Evolutionary conservation across 164 flowering plant genomes (phyloP).

Genomic region (Buxus sempervirens): DNA sequence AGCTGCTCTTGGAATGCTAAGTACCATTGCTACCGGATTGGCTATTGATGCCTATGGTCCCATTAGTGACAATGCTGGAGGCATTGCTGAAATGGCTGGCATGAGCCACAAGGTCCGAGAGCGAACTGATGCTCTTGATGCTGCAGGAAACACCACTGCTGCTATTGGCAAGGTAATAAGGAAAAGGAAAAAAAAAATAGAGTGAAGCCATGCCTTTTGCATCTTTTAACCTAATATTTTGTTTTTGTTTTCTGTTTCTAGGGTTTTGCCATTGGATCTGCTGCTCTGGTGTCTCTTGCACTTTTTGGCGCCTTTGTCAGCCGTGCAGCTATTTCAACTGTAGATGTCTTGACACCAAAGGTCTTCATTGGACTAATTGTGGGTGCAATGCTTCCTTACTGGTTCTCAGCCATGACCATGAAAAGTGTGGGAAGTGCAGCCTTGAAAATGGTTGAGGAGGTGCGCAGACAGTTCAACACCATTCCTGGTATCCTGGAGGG

Average conservation of each 20-base stretch:
- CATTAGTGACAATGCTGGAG: constrained; percentile 77
- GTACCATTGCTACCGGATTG: constrained; percentile 68
- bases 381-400: constrained; percentile 36
- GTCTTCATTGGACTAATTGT: constrained; percentile 31
- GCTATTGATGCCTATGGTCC: constrained; percentile 81
- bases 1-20: constrained; percentile 46
- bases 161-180: constrained; percentile 70
- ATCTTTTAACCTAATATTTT: background rate
- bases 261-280: constrained; percentile 36
- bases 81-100: constrained; percentile 83
- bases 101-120: constrained; percentile 75
- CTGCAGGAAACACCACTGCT: constrained; percentile 78
- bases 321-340: constrained; percentile 26
- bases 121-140: constrained; percentile 78
- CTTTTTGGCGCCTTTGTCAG: constrained; percentile 35
- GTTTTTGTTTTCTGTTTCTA: constrained; percentile 1
- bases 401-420: constrained; percentile 41
- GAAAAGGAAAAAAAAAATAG: no score
- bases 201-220: background rate
- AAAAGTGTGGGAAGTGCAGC: constrained; percentile 39
- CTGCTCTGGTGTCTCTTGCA: constrained; percentile 32
- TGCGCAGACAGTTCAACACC: constrained; percentile 34
- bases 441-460: constrained; percentile 35
- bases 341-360: constrained; percentile 30
- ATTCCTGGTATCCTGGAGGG: constrained; percentile 37